These are phyloP conservation scores for Geranium brycei DNA, from an alignment of 345 rosid species.

Conservation along the genomic window DNA sequence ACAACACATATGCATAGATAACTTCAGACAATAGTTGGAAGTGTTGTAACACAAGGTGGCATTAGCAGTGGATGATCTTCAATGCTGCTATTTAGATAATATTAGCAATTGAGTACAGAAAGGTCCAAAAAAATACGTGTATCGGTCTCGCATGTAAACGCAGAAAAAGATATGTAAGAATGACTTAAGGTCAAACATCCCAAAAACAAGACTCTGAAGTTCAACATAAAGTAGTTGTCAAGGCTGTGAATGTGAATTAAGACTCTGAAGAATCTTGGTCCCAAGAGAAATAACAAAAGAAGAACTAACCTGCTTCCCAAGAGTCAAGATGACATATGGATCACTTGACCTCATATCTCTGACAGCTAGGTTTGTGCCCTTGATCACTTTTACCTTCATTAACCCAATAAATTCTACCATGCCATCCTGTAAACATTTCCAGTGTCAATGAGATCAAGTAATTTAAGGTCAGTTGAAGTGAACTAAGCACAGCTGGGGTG, in stretches of 20 bases:
- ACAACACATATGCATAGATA: no score
- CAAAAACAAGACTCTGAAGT: not conserved
- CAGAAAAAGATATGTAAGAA: not conserved
- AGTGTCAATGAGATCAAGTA: constrained; percentile 6
- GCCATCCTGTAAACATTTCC: constrained; percentile 47
- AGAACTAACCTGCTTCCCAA: constrained; percentile 68
- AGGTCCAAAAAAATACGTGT: not conserved
- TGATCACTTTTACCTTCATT: constrained; percentile 57
- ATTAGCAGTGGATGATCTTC: not conserved
- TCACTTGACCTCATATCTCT: constrained; percentile 96
- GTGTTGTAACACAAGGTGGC: not conserved
- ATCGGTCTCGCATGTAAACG: not conserved
- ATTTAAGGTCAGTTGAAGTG: no score
- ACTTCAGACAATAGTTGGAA: no score
- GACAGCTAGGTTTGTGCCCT: constrained; percentile 67
- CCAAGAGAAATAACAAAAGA: not conserved
- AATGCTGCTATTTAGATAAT: not conserved
- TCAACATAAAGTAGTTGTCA: not conserved
- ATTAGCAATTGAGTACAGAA: not conserved
- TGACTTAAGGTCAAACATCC: not conserved
- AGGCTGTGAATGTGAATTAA: not conserved
- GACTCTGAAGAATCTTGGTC: no score
- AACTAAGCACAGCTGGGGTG: not conserved
- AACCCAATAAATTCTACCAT: constrained; percentile 82
- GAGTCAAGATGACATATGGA: constrained; percentile 70